phyloP scores from a whole-genome alignment of 2,329 filamentous ascomycete species.

The Aspergillus floridensis region DNA sequence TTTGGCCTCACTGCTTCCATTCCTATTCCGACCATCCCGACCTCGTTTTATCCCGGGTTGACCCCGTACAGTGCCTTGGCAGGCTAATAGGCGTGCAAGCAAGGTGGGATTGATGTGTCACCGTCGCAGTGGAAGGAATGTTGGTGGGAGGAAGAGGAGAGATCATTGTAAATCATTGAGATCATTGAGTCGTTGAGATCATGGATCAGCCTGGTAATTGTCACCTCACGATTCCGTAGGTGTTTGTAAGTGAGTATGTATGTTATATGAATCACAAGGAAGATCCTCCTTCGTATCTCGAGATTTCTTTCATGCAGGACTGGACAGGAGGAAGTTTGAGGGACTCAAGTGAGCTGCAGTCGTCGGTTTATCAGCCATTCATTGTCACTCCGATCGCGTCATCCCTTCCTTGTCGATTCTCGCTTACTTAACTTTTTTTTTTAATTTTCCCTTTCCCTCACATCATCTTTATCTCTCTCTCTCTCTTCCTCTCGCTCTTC shows the following conservation, averaged over 20 bases:
- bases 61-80: conserved; percentile 30
- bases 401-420: background rate
- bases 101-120: background rate
- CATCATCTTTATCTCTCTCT: background rate
- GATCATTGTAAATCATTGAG: too few species aligned
- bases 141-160: too few species aligned
- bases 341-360: background rate
- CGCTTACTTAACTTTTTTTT: background rate
- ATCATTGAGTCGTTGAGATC: too few species aligned
- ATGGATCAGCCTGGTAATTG: background rate
- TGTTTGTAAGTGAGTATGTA: background rate
- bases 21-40: conserved; percentile 21
- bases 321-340: too few species aligned
- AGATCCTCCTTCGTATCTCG: too few species aligned
- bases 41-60: conserved; percentile 31
- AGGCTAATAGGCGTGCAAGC: background rate
- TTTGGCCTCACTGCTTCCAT: conserved; percentile 27
- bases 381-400: background rate
- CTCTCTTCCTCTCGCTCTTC: background rate
- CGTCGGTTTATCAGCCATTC: background rate
- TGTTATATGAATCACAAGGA: too few species aligned
- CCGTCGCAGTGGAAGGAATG: background rate
- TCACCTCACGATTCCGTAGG: background rate
- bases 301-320: too few species aligned
- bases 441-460: background rate